These are phyloP conservation scores for Leptodermis oblonga DNA, from an alignment of 257 asterid genomes.

Conservation along the genomic window DNA sequence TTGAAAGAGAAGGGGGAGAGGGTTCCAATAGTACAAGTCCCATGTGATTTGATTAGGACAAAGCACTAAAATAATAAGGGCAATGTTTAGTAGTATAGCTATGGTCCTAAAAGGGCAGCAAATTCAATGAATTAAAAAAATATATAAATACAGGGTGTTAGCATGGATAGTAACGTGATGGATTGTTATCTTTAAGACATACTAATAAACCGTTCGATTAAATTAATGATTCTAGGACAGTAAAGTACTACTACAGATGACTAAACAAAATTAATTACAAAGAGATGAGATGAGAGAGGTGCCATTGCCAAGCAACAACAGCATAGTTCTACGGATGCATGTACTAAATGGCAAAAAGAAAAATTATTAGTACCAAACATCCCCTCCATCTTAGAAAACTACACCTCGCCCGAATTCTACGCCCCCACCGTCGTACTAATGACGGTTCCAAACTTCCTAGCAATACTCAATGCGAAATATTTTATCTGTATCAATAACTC, in stretches of 20 bases:
- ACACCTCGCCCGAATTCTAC: constrained; percentile 26
- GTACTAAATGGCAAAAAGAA: constrained; percentile 30
- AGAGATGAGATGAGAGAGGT: background rate
- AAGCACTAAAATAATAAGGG: constrained; percentile 32
- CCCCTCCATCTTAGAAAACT: constrained; percentile 36
- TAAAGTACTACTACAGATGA: no score
- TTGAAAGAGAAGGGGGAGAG: constrained; percentile 25
- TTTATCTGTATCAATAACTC: no score
- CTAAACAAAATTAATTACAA: no score
- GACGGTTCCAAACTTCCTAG: constrained; percentile 17
- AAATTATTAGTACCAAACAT: constrained; percentile 39
- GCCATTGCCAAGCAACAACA: background rate
- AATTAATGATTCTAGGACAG: constrained; percentile 8
- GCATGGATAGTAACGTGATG: constrained; percentile 59
- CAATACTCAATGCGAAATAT: no score
- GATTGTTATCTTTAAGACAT: constrained; percentile 27
- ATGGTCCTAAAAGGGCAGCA: constrained; percentile 40
- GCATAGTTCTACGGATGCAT: constrained; percentile 36
- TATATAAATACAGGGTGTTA: constrained; percentile 25
- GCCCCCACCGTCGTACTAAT: constrained; percentile 17
- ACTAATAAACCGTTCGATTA: constrained; percentile 20
- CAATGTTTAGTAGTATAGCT: constrained; percentile 4
- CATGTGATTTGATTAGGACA: constrained; percentile 89
- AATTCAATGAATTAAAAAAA: constrained; percentile 47
- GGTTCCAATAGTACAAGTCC: constrained; percentile 61